Conservation (phyloP, 2,329 filamentous ascomycete genomes). For the Lomentospora prolificans region DNA sequence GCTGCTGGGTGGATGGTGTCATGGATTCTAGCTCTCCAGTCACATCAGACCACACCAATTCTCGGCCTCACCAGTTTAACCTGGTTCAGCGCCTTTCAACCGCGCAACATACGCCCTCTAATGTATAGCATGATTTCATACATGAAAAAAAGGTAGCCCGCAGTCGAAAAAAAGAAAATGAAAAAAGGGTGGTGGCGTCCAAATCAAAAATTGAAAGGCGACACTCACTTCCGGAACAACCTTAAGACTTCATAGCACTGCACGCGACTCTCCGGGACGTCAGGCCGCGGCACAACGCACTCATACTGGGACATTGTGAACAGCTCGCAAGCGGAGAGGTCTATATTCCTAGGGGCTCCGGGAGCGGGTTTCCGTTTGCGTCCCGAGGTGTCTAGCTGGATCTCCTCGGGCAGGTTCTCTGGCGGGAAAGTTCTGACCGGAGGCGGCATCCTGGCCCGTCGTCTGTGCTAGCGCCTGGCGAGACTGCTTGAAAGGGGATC, state of each 20-base stretch:
- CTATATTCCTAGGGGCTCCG: conserved; percentile 26
- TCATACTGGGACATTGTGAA: conserved; percentile 51
- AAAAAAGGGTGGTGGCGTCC: background rate
- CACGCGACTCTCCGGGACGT: conserved; percentile 34
- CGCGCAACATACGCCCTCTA: background rate
- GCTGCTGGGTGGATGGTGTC: no score
- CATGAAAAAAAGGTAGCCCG: background rate
- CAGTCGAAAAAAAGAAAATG: background rate
- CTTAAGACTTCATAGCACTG: conserved; percentile 48
- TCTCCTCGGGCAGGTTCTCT: conserved; percentile 35
- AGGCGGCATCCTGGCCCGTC: conserved; percentile 39
- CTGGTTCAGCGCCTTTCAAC: background rate
- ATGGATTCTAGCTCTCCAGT: no score
- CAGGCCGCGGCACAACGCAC: conserved; percentile 43
- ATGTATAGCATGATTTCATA: no score
- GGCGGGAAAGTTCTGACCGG: conserved; percentile 46
- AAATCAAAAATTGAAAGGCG: background rate
- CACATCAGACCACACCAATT: background rate
- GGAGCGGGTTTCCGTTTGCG: conserved; percentile 41
- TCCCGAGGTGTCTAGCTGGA: conserved; percentile 38
- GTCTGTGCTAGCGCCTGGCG: background rate
- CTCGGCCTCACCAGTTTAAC: no score
- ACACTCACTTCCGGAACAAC: conserved; percentile 49
- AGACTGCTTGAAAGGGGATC: background rate
- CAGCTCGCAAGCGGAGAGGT: conserved; percentile 46